These are phyloP conservation scores for Akebia trifoliata DNA, from an alignment of 164 flowering plant species.

Conservation along the genomic window DNA sequence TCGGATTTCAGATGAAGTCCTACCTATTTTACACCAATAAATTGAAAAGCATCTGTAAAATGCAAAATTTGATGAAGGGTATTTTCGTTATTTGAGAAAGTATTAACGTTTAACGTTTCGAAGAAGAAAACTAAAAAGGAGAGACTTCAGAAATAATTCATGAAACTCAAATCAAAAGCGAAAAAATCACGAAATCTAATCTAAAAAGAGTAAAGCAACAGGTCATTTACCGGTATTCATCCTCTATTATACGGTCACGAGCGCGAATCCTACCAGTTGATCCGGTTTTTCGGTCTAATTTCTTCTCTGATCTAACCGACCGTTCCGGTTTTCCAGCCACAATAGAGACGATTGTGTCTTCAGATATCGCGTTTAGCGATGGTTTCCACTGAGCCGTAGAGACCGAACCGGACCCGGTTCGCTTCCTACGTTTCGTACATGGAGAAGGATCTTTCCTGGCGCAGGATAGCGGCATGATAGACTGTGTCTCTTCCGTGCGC, in stretches of 20 bases:
- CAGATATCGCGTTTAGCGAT: constrained; percentile 12
- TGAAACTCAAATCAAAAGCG: too few species aligned
- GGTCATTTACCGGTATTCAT: neutral
- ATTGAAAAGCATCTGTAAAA: too few species aligned
- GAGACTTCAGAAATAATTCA: too few species aligned
- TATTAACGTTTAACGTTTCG: too few species aligned
- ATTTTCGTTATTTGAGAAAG: too few species aligned
- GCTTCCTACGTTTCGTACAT: neutral
- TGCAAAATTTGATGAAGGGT: too few species aligned
- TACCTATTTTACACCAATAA: too few species aligned
- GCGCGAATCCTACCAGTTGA: neutral
- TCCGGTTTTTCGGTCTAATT: neutral
- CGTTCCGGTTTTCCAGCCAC: neutral
- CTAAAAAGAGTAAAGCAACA: neutral
- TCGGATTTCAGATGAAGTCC: too few species aligned
- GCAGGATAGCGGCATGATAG: neutral
- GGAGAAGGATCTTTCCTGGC: neutral
- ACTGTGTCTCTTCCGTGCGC: constrained; percentile 3
- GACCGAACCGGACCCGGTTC: neutral
- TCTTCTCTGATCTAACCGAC: constrained; percentile 7
- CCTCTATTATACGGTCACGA: neutral
- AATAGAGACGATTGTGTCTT: neutral
- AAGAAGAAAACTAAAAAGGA: too few species aligned
- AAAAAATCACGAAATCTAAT: too few species aligned
- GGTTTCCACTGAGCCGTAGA: constrained; percentile 13